Conservation (phyloP, 257 asterid species). For the Forsythia viridissima region DNA sequence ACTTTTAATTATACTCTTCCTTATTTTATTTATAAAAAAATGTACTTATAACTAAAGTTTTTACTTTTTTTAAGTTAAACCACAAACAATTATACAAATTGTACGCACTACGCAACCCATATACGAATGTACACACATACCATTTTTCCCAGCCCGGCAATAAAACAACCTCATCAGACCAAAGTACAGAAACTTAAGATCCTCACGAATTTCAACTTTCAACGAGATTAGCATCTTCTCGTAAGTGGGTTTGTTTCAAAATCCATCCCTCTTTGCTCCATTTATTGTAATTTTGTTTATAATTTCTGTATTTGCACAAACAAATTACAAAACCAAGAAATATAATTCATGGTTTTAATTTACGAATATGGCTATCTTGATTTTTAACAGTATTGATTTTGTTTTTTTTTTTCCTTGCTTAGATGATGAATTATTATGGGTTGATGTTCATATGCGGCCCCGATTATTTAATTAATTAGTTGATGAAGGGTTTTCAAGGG, state of each 20-base stretch:
- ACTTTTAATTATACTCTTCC: no score
- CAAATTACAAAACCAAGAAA: not conserved
- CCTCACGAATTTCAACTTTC: not conserved
- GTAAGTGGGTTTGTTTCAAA: constrained; percentile 28
- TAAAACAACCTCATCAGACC: not conserved
- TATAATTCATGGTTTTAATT: constrained; percentile 17
- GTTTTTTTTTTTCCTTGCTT: constrained; percentile 11
- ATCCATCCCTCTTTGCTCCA: not conserved
- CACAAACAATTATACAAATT: not conserved
- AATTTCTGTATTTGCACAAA: not conserved
- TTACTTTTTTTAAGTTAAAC: no score
- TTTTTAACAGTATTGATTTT: not conserved
- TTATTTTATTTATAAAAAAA: no score
- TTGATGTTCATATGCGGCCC: constrained; percentile 28
- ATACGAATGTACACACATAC: not conserved
- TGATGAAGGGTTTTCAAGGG: constrained; percentile 53
- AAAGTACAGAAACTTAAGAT: not conserved
- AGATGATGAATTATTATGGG: constrained; percentile 25
- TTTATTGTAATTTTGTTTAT: constrained; percentile 6
- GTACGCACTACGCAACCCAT: not conserved
- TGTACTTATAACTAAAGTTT: no score
- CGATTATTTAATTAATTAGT: constrained; percentile 31
- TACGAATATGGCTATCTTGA: not conserved
- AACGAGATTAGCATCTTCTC: constrained; percentile 22
- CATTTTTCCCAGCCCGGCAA: not conserved